phyloP scores from a whole-genome alignment of 768 basidiomycete genomes.

The Paxillus ammoniavirescens region DNA sequence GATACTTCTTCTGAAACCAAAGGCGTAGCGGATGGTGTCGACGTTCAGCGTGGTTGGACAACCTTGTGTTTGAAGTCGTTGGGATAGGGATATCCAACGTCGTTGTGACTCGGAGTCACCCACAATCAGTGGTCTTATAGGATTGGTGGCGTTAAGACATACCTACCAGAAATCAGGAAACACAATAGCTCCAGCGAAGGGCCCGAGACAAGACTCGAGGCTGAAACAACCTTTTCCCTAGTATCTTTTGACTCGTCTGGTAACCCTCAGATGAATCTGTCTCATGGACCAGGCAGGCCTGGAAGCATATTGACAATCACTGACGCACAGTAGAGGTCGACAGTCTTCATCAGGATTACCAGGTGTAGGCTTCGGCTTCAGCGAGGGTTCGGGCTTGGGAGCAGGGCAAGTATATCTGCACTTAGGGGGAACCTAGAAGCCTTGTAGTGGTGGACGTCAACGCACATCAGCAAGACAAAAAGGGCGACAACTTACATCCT shows the following conservation, averaged over 20 bases:
- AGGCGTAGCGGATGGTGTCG: conserved; percentile 1
- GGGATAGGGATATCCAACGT: conserved; percentile 33
- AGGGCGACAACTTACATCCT: conserved; percentile 44
- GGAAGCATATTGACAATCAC: neutral
- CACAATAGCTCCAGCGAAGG: conserved; percentile 22
- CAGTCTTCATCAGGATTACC: conserved; percentile 35
- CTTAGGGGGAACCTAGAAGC: conserved; percentile 34
- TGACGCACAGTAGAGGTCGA: too few species aligned
- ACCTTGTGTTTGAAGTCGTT: conserved; percentile 35
- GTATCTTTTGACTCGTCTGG: too few species aligned
- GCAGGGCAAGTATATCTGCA: conserved; percentile 30
- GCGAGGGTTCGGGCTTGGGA: conserved; percentile 20
- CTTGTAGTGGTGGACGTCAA: conserved; percentile 28
- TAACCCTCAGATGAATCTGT: neutral
- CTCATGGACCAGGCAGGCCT: neutral
- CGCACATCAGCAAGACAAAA: neutral
- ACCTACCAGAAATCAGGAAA: conserved; percentile 28
- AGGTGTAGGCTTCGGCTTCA: conserved; percentile 29
- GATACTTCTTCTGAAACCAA: conserved; percentile 5
- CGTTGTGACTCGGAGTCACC: too few species aligned
- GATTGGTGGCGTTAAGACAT: neutral
- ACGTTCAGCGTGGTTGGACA: conserved; percentile 15
- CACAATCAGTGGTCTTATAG: too few species aligned
- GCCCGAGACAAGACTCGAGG: neutral
- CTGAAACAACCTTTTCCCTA: neutral